Percentiles rank a stretch among this genome's conserved stretches.
phyloP scores from a whole-genome alignment of 192 early-diverging fungal genomes.

The Podila horticola region DNA sequence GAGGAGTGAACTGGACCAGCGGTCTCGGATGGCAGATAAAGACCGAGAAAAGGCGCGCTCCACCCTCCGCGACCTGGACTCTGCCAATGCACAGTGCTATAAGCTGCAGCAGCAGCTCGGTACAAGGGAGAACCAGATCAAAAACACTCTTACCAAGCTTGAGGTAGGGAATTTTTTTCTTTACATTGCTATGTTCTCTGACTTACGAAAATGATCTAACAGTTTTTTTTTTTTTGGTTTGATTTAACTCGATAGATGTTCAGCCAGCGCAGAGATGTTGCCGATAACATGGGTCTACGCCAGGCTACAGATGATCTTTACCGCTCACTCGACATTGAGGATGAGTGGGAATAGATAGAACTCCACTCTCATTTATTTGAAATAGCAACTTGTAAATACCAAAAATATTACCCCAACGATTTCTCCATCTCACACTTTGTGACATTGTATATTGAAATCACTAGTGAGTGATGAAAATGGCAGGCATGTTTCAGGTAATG shows the following conservation, averaged over 20 bases:
- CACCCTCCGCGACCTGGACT: constrained; percentile 15
- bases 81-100: constrained; percentile 27
- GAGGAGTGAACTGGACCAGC: constrained; percentile 47
- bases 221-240: neutral
- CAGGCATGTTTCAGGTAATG: too few relatives aligned
- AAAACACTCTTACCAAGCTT: constrained; percentile 16
- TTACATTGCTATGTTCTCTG: neutral
- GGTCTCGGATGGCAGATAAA: constrained; percentile 35
- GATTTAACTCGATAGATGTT: constrained; percentile 10
- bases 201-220: neutral
- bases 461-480: too few relatives aligned
- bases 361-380: too few relatives aligned
- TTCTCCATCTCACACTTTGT: too few relatives aligned
- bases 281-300: constrained; percentile 15
- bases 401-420: too few relatives aligned
- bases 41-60: constrained; percentile 41
- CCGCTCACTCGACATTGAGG: constrained; percentile 21
- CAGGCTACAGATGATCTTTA: constrained; percentile 36
- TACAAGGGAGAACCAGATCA: constrained; percentile 25
- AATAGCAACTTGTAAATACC: too few relatives aligned
- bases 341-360: constrained; percentile 6
- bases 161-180: constrained; percentile 10
- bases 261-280: constrained; percentile 22
- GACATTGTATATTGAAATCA: too few relatives aligned
- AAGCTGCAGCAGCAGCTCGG: constrained; percentile 30